phyloP scores from a whole-genome alignment of 2,329 filamentous ascomycete genomes.

The Knoxdaviesia proteae region DNA sequence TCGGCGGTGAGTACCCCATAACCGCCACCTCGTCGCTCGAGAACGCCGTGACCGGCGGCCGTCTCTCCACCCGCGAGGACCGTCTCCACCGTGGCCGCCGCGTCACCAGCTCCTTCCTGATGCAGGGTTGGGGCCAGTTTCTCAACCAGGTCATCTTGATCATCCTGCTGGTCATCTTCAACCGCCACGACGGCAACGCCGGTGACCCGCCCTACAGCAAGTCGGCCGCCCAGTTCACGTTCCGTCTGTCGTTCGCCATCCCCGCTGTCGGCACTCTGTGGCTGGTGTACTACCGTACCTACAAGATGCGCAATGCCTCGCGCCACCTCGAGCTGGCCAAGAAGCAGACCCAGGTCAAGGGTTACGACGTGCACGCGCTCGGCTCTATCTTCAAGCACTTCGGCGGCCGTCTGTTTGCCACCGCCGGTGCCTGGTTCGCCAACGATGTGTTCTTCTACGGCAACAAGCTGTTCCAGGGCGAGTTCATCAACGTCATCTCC shows the following conservation, averaged over 20 bases:
- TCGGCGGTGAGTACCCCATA: conserved; percentile 86
- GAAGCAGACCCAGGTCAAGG: conserved; percentile 70
- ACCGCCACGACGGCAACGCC: conserved; percentile 21
- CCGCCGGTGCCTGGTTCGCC: conserved; percentile 77
- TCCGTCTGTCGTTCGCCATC: conserved; percentile 79
- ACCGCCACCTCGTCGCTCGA: conserved; percentile 92
- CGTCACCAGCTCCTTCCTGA: conserved; percentile 86
- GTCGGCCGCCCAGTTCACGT: conserved; percentile 69
- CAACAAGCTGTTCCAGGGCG: conserved; percentile 88
- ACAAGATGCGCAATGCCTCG: conserved; percentile 77
- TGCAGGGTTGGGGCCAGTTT: conserved; percentile 97
- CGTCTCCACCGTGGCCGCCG: conserved; percentile 89
- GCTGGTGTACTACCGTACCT: conserved; percentile 91
- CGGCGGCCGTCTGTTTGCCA: conserved; percentile 68
- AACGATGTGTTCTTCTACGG: conserved; percentile 99
- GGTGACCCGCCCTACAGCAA: conserved; percentile 59
- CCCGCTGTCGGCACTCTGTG: conserved; percentile 79
- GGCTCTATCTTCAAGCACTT: conserved; percentile 64
- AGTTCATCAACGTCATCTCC: conserved; percentile 73
- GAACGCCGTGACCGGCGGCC: conserved; percentile 67
- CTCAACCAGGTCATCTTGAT: conserved; percentile 85
- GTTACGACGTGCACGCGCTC: conserved; percentile 76
- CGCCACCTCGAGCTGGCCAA: conserved; percentile 68
- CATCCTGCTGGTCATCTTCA: conserved; percentile 69
- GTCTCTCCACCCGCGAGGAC: conserved; percentile 75